Base-by-base conservation (phyloP, 495 filamentous ascomycete species). In the Jackrogersella minutella region DNA sequence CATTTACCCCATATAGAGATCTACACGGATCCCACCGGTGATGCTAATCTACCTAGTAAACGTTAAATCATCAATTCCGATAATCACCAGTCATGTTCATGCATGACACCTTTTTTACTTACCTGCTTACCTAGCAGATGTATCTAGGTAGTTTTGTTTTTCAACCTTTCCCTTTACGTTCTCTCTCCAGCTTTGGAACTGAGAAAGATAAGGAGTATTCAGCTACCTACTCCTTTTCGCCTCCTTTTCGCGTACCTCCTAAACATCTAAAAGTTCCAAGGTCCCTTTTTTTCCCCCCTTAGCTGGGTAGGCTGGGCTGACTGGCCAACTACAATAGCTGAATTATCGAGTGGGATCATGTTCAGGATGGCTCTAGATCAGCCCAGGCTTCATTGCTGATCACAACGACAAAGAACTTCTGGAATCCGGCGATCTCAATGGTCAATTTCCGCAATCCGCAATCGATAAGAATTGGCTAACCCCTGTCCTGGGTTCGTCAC, bases 371-470 rank as follows among this genome's bases (percentile, higher is more conserved):
- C 66, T 69, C 59, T 69, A 57, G 66, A 69, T 69, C 59, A 41
- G 58, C 52, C 59, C 43, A 60, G 66, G 55, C 56, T 51, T 69
- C 21, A 13, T 39, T 36, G 61, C 36, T 64, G 52, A 64, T 58
- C 62, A 46, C 43, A 9, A 47, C 13, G 2, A 37, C 13, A 50
- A 28, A 50, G 28, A 37, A 37, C 43, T 17, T 21, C 17, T 34
- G 44, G 52, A 57, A 57, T 50, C 3, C 39, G 26, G 33, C 22
- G 17, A 44, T 63, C 14, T 64, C 2, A 69, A 7, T 69, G 66
- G 66, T 46, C 59, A 64, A 64, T 69, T 59, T 64, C 60, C 31
- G 39, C 43, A 68, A 68, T 64, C 60, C 31, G 39, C 43, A 68
- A 68, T 68, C 65, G 65, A 68, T 68, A 68, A 68, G 49, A 13